A percentile compares a stretch with the other conserved stretches of the same genome.
These are phyloP conservation scores for Thielaviopsis ethacetica DNA, from an alignment of 2,329 filamentous ascomycete species.

Conservation along the genomic window DNA sequence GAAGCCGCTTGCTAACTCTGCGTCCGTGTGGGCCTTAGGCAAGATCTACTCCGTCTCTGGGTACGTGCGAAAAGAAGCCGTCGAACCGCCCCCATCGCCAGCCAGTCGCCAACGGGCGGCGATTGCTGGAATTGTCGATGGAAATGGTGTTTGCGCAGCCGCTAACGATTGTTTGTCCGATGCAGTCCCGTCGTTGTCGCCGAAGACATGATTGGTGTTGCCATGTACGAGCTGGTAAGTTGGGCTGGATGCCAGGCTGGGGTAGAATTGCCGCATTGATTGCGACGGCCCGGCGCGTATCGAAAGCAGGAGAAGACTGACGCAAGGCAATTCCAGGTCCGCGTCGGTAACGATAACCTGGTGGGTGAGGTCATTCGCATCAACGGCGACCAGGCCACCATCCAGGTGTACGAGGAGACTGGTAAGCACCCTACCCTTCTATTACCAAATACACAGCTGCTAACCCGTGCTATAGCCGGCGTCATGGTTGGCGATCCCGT, in stretches of 20 bases:
- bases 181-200: slow-evolving; percentile 79
- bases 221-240: slow-evolving; percentile 95
- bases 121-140: not conserved
- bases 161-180: slow-evolving; percentile 18
- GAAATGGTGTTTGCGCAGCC: not conserved
- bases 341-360: slow-evolving; percentile 79
- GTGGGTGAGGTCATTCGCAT: slow-evolving; percentile 98
- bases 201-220: slow-evolving; percentile 96
- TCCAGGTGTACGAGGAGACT: slow-evolving; percentile 98
- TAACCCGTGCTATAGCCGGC: slow-evolving; percentile 45
- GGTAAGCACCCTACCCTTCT: slow-evolving; percentile 35
- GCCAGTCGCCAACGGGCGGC: too few species aligned
- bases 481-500: slow-evolving; percentile 94
- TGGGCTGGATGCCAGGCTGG: not conserved
- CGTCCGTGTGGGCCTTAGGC: slow-evolving; percentile 22
- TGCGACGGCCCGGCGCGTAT: not conserved
- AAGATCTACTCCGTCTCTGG: slow-evolving; percentile 48
- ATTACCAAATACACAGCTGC: slow-evolving; percentile 3
- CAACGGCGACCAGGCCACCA: slow-evolving; percentile 84
- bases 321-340: slow-evolving; percentile 40
- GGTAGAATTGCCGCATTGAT: not conserved
- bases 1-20: not conserved
- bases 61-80: slow-evolving; percentile 25
- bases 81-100: slow-evolving; percentile 11
- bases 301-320: not conserved